These are phyloP conservation scores for Cercospora berteroae DNA, from an alignment of 2,329 filamentous ascomycete species.

Conservation along the genomic window DNA sequence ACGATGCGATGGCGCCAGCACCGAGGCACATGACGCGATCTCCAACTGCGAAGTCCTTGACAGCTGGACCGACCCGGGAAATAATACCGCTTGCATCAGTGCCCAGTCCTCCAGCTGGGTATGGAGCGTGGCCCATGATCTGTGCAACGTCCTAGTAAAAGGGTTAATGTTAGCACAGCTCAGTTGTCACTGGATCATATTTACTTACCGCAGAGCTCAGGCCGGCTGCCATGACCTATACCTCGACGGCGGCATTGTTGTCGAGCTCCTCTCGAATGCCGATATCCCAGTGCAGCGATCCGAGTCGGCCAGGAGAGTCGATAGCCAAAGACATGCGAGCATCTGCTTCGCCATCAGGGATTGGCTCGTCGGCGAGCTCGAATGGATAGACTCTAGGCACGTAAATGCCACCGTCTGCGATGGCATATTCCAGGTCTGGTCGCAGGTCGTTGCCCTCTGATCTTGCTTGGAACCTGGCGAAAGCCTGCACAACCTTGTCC, in stretches of 20 bases:
- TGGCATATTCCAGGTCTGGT: conserved; percentile 1
- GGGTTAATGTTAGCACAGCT: background rate
- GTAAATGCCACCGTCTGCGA: conserved; percentile 2
- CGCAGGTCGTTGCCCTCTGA: background rate
- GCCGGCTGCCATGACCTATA: background rate
- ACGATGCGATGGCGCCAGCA: background rate
- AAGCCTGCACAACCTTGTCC: background rate
- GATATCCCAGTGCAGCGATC: background rate
- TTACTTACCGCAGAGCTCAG: background rate
- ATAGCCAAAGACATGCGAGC: background rate
- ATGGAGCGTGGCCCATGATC: background rate
- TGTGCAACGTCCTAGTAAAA: background rate
- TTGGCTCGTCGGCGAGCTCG: background rate
- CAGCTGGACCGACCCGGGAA: background rate
- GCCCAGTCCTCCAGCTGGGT: background rate
- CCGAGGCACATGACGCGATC: background rate
- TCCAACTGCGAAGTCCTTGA: background rate
- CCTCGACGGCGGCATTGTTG: background rate
- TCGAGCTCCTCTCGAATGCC: background rate
- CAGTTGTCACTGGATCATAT: background rate
- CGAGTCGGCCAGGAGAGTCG: background rate
- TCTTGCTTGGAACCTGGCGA: background rate
- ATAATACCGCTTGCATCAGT: background rate
- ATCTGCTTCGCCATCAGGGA: background rate
- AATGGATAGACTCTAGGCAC: conserved; percentile 7